Evolutionary conservation across 2,329 filamentous ascomycete species (phyloP).

Genomic region (Fusarium nisikadoi): DNA sequence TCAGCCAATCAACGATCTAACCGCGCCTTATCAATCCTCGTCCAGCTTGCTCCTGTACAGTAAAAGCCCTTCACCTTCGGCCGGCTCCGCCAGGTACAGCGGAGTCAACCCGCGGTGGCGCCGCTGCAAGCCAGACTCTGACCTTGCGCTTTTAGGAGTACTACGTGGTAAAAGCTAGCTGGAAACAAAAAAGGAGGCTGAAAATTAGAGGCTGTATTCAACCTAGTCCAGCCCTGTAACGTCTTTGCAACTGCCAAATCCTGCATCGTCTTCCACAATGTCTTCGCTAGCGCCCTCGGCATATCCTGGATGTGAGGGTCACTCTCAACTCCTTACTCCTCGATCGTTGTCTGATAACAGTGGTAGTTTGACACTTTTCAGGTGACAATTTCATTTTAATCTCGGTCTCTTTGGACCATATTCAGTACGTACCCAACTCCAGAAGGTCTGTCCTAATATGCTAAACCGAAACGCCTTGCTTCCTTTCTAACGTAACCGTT

Average conservation of each 20-base stretch:
- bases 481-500: constrained; percentile 27
- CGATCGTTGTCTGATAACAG: neutral
- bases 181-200: constrained; percentile 12
- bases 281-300: neutral
- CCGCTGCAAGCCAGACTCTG: constrained; percentile 3
- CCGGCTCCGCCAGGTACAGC: constrained; percentile 40
- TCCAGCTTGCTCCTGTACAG: neutral
- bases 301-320: constrained; percentile 16
- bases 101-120: constrained; percentile 20
- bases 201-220: constrained; percentile 7
- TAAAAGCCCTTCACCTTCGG: constrained; percentile 16
- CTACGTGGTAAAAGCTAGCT: neutral
- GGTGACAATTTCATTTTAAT: neutral
- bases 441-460: constrained; percentile 8
- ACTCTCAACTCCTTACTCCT: neutral
- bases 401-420: constrained; percentile 1
- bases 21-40: constrained; percentile 15
- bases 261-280: neutral
- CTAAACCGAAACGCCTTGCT: constrained; percentile 33
- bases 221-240: constrained; percentile 22
- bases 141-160: constrained; percentile 14
- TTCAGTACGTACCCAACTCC: constrained; percentile 2
- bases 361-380: neutral
- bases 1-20: constrained; percentile 21
- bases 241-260: constrained; percentile 8